Evolutionary conservation across 2,329 filamentous ascomycete species (phyloP), one percentile per base, ranked within the genome.

Genomic region (Allantophomopsis lycopodina): DNA sequence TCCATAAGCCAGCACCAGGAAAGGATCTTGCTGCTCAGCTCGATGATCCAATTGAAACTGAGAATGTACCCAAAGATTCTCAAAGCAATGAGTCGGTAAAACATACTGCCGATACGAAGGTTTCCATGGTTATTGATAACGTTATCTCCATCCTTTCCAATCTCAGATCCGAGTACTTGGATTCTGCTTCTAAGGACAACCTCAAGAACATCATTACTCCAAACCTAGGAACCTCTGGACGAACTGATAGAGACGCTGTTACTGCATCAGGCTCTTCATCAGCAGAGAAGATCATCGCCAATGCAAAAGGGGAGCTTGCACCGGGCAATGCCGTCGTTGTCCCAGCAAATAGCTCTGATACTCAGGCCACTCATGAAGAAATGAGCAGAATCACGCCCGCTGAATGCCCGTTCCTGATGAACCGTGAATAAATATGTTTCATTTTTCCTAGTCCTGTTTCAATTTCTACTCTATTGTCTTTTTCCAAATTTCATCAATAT

Each of bases 11-110:
- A 11, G 34, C 31, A 2, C 6, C 30, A 7, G 42, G 42, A 4
- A 32, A 44, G 17, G 45, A 50, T 32, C 18, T 46, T 6, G 41
- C 45, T 14, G 39, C 44, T 6, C 40, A 42, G n/a, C 37, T 50
- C 16, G 32, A 34, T 14, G 32, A 34, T 34, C 32, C 8, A 34
- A 34, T 14, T 3, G n/a, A 14, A 6, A 34, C 32, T 12, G 32
- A 34, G 3, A 12, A 34, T 13, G 7, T 15, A 15, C 10, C 16
- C 32, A 17, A 15, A 17, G 32, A 34, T 11, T 5, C 32, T 7
- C 14, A 34, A 10, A 34, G 7, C 13, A 28, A 10, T 8, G 23
- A 28, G 23, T 10, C 23, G 7, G 23, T 8, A 10, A 12, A 8
- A 28, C 3, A 34, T 17, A 17, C 32, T 15, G 12, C 13, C n/a